Evolutionary conservation across 1,284 basidiomycete species (phyloP), one percentile per base, ranked within the genome.

Genomic region (Apiotrichum sp.): DNA sequence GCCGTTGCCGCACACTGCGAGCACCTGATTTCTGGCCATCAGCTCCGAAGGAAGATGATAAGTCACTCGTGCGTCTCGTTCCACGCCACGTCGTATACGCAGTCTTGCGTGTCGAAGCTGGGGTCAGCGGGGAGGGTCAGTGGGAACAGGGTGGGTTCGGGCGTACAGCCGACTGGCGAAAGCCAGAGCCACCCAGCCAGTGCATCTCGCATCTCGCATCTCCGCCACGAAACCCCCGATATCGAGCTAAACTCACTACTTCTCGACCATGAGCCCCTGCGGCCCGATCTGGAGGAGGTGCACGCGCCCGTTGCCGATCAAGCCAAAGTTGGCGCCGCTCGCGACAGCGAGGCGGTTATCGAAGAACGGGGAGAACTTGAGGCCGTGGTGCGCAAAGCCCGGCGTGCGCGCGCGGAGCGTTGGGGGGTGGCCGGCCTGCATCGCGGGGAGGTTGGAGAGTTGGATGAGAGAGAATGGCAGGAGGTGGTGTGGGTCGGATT

Each of bases 71-170:
- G 91, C 35, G 86, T 73, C 75, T 98, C 92, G 46, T 87, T 90
- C 88, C 92, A 96, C 0, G 91, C 90, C 36, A 92, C 76, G 67
- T 95, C 93, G 73, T 90, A 97, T 2, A 97, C 78, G 0, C 88
- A 91, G 71, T 98, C 93, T 73, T 96, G 91, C 0, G 93, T 89
- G 73, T 96, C 91, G 68, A 88, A 98, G 62, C 89, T 95, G 58
- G 38, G 32, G 34, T 31, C 14, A 47, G 45, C 32, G 9, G 42
- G 42, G 36, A 7, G 36, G 13, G 13, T 38, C 22, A 22, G 22
- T 22, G 22, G 22, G 22, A 22, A 22, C 22, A 22, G 22, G 22
- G 22, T 22, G 22, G 22, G 22, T 22, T 22, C 22, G 22, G 22
- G 22, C 22, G 22, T 22, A 22, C 22, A 22, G 22, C 22, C 22